A percentile compares a stretch with the other conserved stretches of the same genome.
These are phyloP conservation scores for Colletotrichum sp. DNA, from an alignment of 2,329 filamentous ascomycete species.

Conservation along the genomic window DNA sequence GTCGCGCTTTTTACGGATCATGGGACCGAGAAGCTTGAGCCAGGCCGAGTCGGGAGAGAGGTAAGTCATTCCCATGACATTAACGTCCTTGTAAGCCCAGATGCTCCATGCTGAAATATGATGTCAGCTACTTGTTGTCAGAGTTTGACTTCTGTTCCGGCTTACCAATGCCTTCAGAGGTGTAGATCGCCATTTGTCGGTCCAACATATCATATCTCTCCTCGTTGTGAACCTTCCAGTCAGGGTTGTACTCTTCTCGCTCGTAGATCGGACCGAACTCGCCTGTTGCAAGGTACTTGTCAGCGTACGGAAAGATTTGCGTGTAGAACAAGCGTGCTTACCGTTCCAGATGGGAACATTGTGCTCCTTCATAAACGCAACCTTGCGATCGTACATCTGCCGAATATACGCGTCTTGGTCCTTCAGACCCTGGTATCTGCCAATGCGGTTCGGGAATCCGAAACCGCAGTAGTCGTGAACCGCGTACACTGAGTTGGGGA, in stretches of 20 bases:
- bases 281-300: slow-evolving; percentile 18
- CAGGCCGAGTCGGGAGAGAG: slow-evolving; percentile 45
- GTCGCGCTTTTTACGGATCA: slow-evolving; percentile 56
- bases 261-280: slow-evolving; percentile 42
- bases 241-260: slow-evolving; percentile 26
- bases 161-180: slow-evolving; percentile 16
- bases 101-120: slow-evolving; percentile 37
- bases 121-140: background rate
- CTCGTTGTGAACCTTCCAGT: slow-evolving; percentile 42
- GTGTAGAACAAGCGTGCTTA: slow-evolving; percentile 21
- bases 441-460: slow-evolving; percentile 42
- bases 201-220: slow-evolving; percentile 49
- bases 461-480: slow-evolving; percentile 52
- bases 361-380: slow-evolving; percentile 39
- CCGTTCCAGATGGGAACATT: slow-evolving; percentile 47
- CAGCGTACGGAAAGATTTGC: background rate
- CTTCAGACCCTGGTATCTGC: slow-evolving; percentile 38
- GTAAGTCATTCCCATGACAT: slow-evolving; percentile 57
- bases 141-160: background rate
- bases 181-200: slow-evolving; percentile 54
- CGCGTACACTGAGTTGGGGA: slow-evolving; percentile 46
- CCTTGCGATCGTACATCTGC: slow-evolving; percentile 38
- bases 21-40: slow-evolving; percentile 51
- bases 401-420: slow-evolving; percentile 37
- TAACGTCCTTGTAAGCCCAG: slow-evolving; percentile 58